These are phyloP conservation scores for Miscanthus lutarioriparius DNA, from an alignment of 176 grass and related monocot species.

Conservation along the genomic window DNA sequence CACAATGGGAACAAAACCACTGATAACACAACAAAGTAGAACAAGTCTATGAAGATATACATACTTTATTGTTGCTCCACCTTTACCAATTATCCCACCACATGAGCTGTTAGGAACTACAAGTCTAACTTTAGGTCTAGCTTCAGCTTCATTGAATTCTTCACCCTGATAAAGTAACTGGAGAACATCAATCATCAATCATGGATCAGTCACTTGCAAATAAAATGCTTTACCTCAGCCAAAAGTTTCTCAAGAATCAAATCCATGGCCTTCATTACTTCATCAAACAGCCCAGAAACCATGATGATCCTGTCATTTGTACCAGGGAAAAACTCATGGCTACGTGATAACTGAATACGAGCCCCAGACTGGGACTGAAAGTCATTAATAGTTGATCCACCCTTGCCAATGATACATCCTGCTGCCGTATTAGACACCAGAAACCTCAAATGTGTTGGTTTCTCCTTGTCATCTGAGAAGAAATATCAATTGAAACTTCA, in stretches of 20 bases:
- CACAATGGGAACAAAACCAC: constrained; percentile 10
- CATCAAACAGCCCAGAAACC: constrained; percentile 81
- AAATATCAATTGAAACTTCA: constrained; percentile 8
- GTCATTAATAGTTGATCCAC: constrained; percentile 92
- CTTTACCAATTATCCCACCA: constrained; percentile 98
- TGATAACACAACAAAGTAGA: constrained; percentile 21
- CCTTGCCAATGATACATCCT: constrained; percentile 96
- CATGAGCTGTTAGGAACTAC: constrained; percentile 96
- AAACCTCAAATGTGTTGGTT: constrained; percentile 79
- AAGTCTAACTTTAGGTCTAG: constrained; percentile 83
- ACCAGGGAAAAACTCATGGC: constrained; percentile 92
- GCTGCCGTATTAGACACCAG: constrained; percentile 93
- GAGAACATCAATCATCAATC: constrained; percentile 30
- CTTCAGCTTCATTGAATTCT: constrained; percentile 81
- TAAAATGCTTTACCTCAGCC: constrained; percentile 58
- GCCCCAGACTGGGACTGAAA: constrained; percentile 90
- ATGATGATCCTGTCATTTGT: constrained; percentile 96
- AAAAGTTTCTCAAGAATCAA: constrained; percentile 90
- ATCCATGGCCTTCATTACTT: constrained; percentile 94
- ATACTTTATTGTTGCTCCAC: constrained; percentile 97
- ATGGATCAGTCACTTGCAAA: constrained; percentile 9
- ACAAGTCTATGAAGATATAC: constrained; percentile 1
- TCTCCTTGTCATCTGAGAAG: constrained; percentile 75
- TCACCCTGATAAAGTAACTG: constrained; percentile 60
- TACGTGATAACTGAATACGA: constrained; percentile 94